Percentiles rank a stretch among this genome's conserved stretches.
Evolutionary conservation across 1,139 yeast species (phyloP).

Genomic region (Pichia norvegensis): DNA sequence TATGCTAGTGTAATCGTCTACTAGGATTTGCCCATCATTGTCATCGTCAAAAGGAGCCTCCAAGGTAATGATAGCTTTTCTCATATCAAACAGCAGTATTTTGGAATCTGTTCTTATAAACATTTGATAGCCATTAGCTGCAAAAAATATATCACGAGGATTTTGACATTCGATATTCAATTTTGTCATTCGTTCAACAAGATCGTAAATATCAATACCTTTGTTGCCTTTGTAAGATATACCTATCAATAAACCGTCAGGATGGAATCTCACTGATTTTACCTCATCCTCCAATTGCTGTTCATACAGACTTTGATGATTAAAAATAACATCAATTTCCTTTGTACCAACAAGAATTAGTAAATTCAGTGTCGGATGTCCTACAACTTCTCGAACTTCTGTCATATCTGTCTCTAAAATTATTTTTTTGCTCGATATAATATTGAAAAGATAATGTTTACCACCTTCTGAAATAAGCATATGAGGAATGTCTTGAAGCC

Average conservation of each 20-base stretch:
- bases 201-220: slow-evolving; percentile 36
- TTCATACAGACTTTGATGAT: slow-evolving; percentile 4
- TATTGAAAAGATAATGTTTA: neutral
- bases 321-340: slow-evolving; percentile 15
- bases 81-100: slow-evolving; percentile 8
- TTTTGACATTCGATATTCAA: slow-evolving; percentile 21
- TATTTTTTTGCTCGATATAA: slow-evolving; percentile 1
- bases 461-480: neutral
- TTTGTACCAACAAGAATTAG: slow-evolving; percentile 14
- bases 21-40: neutral
- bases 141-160: slow-evolving; percentile 18
- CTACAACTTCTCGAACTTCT: neutral
- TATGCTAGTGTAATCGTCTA: slow-evolving; percentile 5
- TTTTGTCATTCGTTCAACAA: slow-evolving; percentile 9
- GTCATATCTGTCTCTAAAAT: neutral
- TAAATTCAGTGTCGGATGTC: slow-evolving; percentile 23
- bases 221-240: slow-evolving; percentile 35
- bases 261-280: slow-evolving; percentile 36
- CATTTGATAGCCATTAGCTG: slow-evolving; percentile 13
- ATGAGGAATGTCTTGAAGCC: slow-evolving; percentile 10
- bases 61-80: slow-evolving; percentile 6
- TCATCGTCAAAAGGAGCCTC: neutral
- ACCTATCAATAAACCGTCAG: slow-evolving; percentile 59
- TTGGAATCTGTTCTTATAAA: slow-evolving; percentile 1
- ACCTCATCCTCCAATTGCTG: slow-evolving; percentile 6